These are phyloP conservation scores for Cenchrus purpureus DNA, from an alignment of 176 grass and related monocot species.

Conservation along the genomic window DNA sequence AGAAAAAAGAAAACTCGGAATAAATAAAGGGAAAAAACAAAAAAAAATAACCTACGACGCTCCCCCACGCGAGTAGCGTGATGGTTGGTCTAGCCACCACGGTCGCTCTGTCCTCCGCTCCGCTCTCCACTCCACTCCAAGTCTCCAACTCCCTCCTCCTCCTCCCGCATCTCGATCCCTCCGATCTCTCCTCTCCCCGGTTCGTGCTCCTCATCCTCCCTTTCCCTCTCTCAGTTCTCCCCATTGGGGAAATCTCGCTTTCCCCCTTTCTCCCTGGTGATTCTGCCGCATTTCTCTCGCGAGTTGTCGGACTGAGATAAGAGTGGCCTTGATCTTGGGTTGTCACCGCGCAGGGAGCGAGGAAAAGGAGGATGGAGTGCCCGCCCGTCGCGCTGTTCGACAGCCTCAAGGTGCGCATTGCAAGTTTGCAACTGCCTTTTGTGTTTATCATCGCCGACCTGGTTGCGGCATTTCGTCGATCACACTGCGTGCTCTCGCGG, in stretches of 20 bases:
- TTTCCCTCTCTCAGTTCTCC: not conserved
- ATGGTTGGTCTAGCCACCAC: too few species aligned
- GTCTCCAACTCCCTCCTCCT: not conserved
- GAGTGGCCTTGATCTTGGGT: not conserved
- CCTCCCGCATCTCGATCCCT: conserved; percentile 5
- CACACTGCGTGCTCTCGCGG: conserved; percentile 9
- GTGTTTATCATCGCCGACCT: not conserved
- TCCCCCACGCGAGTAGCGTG: too few species aligned
- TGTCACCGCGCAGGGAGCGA: conserved; percentile 12
- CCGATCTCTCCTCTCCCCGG: not conserved
- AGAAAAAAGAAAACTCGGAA: too few species aligned
- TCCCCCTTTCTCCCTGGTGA: not conserved
- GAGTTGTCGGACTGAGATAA: not conserved
- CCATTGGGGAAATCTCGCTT: not conserved
- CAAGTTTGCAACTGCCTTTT: not conserved
- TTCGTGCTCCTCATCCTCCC: not conserved
- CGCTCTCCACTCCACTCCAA: not conserved
- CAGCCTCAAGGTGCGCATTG: conserved; percentile 68
- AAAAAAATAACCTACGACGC: too few species aligned
- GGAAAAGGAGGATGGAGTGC: conserved; percentile 42
- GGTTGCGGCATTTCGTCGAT: conserved; percentile 48
- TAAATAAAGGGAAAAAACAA: too few species aligned
- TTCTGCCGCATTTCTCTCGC: conserved; percentile 5
- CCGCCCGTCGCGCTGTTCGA: conserved; percentile 65
- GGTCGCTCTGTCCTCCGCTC: not conserved